phyloP scores from a whole-genome alignment of 345 rosid species.

The Gossypium sturtianum region DNA sequence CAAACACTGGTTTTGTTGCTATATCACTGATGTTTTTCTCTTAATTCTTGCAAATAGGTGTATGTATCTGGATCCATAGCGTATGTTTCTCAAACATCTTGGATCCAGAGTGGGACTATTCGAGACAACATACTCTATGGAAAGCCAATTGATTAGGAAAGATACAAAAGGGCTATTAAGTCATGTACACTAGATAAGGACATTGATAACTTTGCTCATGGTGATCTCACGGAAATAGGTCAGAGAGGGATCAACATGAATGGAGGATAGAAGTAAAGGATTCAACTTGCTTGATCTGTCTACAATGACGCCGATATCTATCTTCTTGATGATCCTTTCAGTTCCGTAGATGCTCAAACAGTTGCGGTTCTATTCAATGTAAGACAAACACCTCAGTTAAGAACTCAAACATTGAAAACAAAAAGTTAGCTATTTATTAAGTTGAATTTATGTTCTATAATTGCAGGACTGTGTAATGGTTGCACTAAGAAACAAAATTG shows the following conservation, averaged over 20 bases:
- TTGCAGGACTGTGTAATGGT: slow-evolving; percentile 70
- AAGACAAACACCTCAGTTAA: slow-evolving; percentile 16
- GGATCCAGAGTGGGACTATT: slow-evolving; percentile 80
- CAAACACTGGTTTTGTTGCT: too few species aligned
- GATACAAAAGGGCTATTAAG: slow-evolving; percentile 41
- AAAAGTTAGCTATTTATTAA: background rate
- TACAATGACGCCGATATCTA: slow-evolving; percentile 63
- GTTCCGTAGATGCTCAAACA: slow-evolving; percentile 73
- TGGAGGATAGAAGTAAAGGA: slow-evolving; percentile 81
- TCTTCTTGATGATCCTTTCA: slow-evolving; percentile 75
- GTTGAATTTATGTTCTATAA: background rate
- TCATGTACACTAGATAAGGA: slow-evolving; percentile 69
- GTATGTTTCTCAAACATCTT: slow-evolving; percentile 64
- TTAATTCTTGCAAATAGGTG: slow-evolving; percentile 32
- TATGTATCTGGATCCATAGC: slow-evolving; percentile 48
- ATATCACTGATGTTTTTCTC: slow-evolving; percentile 6
- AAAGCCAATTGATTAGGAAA: slow-evolving; percentile 43
- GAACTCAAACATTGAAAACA: background rate
- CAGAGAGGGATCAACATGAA: slow-evolving; percentile 81
- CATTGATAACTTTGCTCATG: slow-evolving; percentile 48
- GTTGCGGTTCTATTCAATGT: slow-evolving; percentile 60
- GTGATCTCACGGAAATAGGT: slow-evolving; percentile 74
- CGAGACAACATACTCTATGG: slow-evolving; percentile 61
- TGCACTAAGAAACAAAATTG: slow-evolving; percentile 49
- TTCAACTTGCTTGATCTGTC: slow-evolving; percentile 68